Evolutionary conservation across 805 yeast species (phyloP), one percentile per base, ranked within the genome.

Genomic region (Suhomyces faveliae): DNA sequence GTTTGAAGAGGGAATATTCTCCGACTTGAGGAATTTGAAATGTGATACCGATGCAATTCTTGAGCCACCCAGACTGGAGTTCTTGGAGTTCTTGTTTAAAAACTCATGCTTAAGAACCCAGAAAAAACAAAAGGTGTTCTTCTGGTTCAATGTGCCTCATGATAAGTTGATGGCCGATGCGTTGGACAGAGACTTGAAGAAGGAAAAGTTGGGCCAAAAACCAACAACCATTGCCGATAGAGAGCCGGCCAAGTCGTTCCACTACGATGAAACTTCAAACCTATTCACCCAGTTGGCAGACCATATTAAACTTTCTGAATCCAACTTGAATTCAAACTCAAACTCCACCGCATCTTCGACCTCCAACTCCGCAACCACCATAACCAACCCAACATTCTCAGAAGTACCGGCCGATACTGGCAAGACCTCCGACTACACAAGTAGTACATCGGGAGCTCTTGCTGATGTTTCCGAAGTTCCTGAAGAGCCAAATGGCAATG

Each of bases 81-180:
- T 92, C 62, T 73, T 92, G 50, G 87, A 85, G 52, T 90, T 92
- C 59, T 71, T 92, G 22, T 89, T 87, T 68, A 87, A 85, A 60
- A 88, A 92, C 63, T 83, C 84, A 53, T 92, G 98, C 62, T 74
- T 92, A 21, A 78, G 96, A 57, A 92, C 99, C 0, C 97, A 92
- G 60, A 92, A 92, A 77, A 92, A 94, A 61, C 99, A 92, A 64
- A 92, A 94, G 62, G 97, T 92, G 38, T 92, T 92, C 63, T 89
- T 86, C 66, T 94, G 98, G 98, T 90, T 87, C 64, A 86, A 91
- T 61, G 97, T 94, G 8, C 94, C 94, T 20, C 98, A 92, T 66
- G 96, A 91, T 61, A 83, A 86, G 61, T 72, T 92, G 39, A 91
- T 94, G 78, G 83, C 89, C 2, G 98, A 94, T 66, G 97, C 97